Evolutionary conservation across 768 basidiomycete species (phyloP), one percentile per base, ranked within the genome.

Genomic region (Tylopilus balloui): DNA sequence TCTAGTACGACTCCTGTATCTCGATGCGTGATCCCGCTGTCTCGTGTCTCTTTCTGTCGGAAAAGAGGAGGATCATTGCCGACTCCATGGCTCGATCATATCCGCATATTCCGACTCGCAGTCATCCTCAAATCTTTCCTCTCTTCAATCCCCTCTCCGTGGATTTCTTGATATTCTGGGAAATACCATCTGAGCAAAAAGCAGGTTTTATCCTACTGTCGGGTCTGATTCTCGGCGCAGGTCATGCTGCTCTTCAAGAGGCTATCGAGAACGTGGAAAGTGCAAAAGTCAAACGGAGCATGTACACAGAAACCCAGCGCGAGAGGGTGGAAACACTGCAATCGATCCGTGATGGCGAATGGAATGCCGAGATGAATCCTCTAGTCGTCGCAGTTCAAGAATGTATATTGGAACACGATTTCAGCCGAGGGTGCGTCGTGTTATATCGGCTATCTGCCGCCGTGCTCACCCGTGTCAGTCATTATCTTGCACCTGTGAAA

Each of bases 251-350:
- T 13, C 71, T 95, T 49, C 72, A 78, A 15, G 74, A 76, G 41
- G 71, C 84, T 31, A 74, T 92, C 6, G 74, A 79, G 41, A 73
- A 77, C 17, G 77, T 79, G 10, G 81, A 83, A 59, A 72, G 69
- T 38, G 76, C 76, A 11, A 88, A 88, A 67, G 76, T 75, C 20
- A 87, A 83, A 51, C 78, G 92, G 38, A 90, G 80, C 54, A 91
- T 96, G 79, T 97, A 92, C 61, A 91, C 90, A 19, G 92, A 97
- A 71, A 95, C 92, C 5, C 80, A 78, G 52, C 74, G 86, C 41
- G 83, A 92, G 66, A 81, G 81, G 60, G 64, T 67, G 55, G 80
- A 82, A 43, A 69, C 94, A 27, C 60, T 94, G 44, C 73, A 80
- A 42, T 80, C 83, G 9, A 76, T 96, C 35, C 73, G 80, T 29